Evolutionary conservation across 2,329 filamentous ascomycete species (phyloP).

Genomic region (Fusarium sp.): DNA sequence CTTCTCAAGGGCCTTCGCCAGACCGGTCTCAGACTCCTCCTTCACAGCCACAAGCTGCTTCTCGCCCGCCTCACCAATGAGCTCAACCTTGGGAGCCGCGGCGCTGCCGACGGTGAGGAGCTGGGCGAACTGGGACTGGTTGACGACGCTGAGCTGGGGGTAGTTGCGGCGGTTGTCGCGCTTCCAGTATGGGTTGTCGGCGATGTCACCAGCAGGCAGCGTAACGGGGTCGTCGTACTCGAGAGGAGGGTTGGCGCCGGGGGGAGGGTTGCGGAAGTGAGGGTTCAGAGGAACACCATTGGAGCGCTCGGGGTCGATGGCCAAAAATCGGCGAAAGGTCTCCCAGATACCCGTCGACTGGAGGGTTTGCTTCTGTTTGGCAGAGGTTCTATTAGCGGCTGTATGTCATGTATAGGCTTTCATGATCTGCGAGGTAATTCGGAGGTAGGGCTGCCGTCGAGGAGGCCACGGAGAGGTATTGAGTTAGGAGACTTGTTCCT

Average conservation of each 20-base stretch:
- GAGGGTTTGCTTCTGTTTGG: conserved; percentile 89
- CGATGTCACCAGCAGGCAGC: conserved; percentile 67
- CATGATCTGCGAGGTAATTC: conserved; percentile 36
- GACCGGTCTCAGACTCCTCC: conserved; percentile 78
- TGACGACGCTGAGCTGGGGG: conserved; percentile 82
- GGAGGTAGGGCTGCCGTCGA: conserved; percentile 19
- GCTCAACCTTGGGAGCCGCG: conserved; percentile 82
- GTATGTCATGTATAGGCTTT: conserved; percentile 7
- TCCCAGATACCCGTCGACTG: conserved; percentile 93
- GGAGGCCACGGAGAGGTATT: conserved; percentile 42
- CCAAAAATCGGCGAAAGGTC: conserved; percentile 79
- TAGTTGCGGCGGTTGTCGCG: conserved; percentile 88
- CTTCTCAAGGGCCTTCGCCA: conserved; percentile 79
- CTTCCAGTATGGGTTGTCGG: conserved; percentile 77
- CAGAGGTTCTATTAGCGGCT: conserved; percentile 40
- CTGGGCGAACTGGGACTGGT: conserved; percentile 86
- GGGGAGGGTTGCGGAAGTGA: conserved; percentile 86
- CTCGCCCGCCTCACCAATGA: conserved; percentile 73
- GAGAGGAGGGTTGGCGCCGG: conserved; percentile 57
- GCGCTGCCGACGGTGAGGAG: conserved; percentile 88
- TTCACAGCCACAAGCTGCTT: conserved; percentile 80
- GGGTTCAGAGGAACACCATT: conserved; percentile 94
- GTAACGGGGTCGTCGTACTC: conserved; percentile 61
- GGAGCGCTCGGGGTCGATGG: conserved; percentile 89
- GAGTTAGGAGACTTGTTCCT: not conserved